Evolutionary conservation across 306 rosid genomes (phyloP), one percentile per base, ranked within the genome.

Genomic region (Inga oerstediana): DNA sequence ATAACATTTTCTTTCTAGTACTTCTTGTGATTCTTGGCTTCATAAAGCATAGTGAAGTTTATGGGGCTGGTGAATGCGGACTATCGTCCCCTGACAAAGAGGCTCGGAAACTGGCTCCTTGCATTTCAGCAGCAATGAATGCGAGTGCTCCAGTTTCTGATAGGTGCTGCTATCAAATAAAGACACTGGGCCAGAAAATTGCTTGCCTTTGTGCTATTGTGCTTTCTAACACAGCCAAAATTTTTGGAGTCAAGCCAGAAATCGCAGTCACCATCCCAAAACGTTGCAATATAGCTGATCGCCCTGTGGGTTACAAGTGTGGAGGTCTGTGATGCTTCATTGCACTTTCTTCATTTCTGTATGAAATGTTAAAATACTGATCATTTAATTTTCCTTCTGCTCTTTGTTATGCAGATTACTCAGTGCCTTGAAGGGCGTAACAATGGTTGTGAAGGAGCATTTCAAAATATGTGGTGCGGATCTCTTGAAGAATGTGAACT

Each of bases 181-280:
- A 87, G 70, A 87, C 45, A 75, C 32, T 85, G 30, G 90, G 88
- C 20, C 84, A 73, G 64, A 87, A 80, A 73, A 83, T 90, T 6
- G 56, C 74, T 62, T 89, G 91, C 84, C 89, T 91, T 52, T 91
- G 88, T 30, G 88, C 92, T 13, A 86, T 74, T 34, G 81, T 88
- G 88, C 87, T 88, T 64, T 88, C 90, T 3, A 87, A 82, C 11
- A 85, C 90, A 1, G 93, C 92, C 37, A 54, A 73, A 76, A 79
- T 11, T 16, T 39, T 86, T 20, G 93, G 92, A 15, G 69, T 49
- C 16, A 88, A 88, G 27, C 85, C 91, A 71, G 84, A 90, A 70
- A 8, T 88, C 32, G 91, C 91, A 2, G 48, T 90, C 2, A 92
- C 92, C 68, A 90, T 88, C 72, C 91, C 95, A 0, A 88, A 88